Base-by-base conservation (phyloP, 1,284 basidiomycete genomes). In the Cryptococcus floricola region DNA sequence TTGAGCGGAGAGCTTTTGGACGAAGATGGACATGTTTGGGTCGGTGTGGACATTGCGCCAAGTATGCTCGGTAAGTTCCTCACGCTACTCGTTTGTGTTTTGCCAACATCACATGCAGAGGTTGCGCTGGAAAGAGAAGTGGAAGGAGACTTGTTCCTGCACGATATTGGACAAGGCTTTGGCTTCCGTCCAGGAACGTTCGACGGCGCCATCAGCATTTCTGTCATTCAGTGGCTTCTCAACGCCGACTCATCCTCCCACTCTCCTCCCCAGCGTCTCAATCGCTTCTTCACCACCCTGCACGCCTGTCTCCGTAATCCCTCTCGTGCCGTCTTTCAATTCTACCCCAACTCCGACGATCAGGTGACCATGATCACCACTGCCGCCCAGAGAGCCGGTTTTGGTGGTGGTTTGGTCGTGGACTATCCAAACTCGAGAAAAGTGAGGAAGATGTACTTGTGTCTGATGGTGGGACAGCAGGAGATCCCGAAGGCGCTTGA, bases 161-260 rank as follows among this genome's bases (percentile, higher is more conserved):
- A 94, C 68, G 91, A 95, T 70, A 93, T 94, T 45, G 91, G 91
- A 0, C 91, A 94, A 71, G 91, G 91, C 2, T 88, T 95, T 66
- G 91, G 92, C 3, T 98, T 98, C 76, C 83, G 96, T 34, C 89
- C 96, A 46, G 96, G 95, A 57, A 89, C 89, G 60, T 98, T 98
- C 74, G 96, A 99, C 74, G 96, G 94, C 45, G 93, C 92, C 8
- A 98, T 99, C 70, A 95, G 93, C 70, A 91, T 99, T 71, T 98
- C 96, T 19, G 96, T 98, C 25, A 82, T 99, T 3, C 96, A 99
- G 79, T 99, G 96, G 96, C 83, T 99, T 0, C 84, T 98, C 59
- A 99, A 98, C 74, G 95, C 96, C 41, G 96, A 98, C 76, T 88
- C 91, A 28, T 87, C 89, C 3, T 86, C 91, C 61, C 89, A 92